These are phyloP conservation scores for Penicillium sp. DNA, from an alignment of 2,329 filamentous ascomycete genomes.

Conservation along the genomic window DNA sequence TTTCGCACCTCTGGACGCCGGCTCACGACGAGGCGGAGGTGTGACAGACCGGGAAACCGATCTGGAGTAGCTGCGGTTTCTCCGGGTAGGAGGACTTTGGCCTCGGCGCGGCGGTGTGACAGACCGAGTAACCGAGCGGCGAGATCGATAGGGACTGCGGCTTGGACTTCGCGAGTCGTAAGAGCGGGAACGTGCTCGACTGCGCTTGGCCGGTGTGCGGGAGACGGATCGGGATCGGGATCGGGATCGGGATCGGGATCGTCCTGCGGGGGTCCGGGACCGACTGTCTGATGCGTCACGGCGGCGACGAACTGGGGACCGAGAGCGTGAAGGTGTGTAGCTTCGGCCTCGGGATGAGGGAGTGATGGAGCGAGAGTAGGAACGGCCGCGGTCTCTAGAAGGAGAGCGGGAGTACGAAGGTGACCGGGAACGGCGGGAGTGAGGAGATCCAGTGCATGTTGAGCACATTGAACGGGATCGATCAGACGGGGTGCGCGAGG, in stretches of 20 bases:
- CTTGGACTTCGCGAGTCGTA: conserved; percentile 25
- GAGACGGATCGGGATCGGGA: conserved; percentile 23
- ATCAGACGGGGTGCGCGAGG: conserved; percentile 57
- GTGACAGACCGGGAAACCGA: conserved; percentile 32
- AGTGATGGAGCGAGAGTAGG: conserved; percentile 33
- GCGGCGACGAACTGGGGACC: conserved; percentile 33
- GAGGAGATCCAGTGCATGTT: conserved; percentile 25
- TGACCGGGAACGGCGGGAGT: conserved; percentile 47
- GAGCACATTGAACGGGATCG: conserved; percentile 36
- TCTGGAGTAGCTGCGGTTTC: conserved; percentile 31
- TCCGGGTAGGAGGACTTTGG: conserved; percentile 19
- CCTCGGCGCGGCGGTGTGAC: conserved; percentile 24
- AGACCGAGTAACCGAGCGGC: conserved; percentile 34
- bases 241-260: conserved; percentile 7
- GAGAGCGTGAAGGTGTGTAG: conserved; percentile 39
- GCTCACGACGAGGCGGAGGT: conserved; percentile 20
- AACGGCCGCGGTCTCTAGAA: conserved; percentile 33
- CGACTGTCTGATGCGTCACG: conserved; percentile 36
- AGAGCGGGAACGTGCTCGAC: conserved; percentile 24
- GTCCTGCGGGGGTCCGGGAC: conserved; percentile 28
- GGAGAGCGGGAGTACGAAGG: conserved; percentile 38
- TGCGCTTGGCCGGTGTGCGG: conserved; percentile 29
- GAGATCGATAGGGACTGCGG: conserved; percentile 20
- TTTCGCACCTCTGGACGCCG: conserved; percentile 13
- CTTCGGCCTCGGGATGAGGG: conserved; percentile 34